Conservation (phyloP, 2,329 filamentous ascomycete genomes). For the Cordyceps fumosorosea region DNA sequence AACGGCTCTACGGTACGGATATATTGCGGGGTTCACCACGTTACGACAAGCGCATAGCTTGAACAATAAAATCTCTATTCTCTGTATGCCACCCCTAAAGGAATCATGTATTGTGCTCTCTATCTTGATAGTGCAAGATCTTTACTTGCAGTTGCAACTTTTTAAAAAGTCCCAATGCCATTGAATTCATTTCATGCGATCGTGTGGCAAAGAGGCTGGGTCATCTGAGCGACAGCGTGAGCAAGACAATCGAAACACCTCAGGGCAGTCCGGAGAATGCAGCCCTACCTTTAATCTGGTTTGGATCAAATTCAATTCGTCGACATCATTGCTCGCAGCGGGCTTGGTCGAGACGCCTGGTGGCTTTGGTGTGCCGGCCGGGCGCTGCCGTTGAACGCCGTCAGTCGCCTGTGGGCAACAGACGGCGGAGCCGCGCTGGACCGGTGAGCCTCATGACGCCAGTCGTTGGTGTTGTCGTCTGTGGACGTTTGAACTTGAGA, state of each 20-base stretch:
- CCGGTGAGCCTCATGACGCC: conserved; percentile 33
- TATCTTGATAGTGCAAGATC: conserved; percentile 8
- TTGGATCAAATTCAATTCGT: conserved; percentile 43
- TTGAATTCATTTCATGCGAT: conserved; percentile 5
- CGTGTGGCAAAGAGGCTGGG: conserved; percentile 11
- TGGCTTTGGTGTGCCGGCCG: conserved; percentile 36
- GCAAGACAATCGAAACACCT: neutral
- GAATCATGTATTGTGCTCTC: conserved; percentile 12
- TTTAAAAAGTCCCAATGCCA: conserved; percentile 7
- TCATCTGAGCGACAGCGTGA: conserved; percentile 6
- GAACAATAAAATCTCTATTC: neutral
- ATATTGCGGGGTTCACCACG: too few species aligned
- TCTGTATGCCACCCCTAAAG: neutral
- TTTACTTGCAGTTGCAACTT: conserved; percentile 9
- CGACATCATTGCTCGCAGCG: conserved; percentile 63
- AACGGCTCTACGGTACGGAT: too few species aligned
- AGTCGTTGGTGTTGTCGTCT: conserved; percentile 36
- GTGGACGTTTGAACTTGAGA: conserved; percentile 53
- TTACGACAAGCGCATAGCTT: too few species aligned
- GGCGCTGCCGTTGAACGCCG: conserved; percentile 41
- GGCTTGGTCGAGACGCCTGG: conserved; percentile 56
- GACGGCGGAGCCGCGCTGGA: conserved; percentile 37
- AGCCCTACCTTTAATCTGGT: conserved; percentile 11
- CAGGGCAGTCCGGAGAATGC: neutral
- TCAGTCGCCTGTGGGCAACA: conserved; percentile 40